These are phyloP conservation scores for Dryadomyces quercus-mongolicae DNA, from an alignment of 2,329 filamentous ascomycete species.

Conservation along the genomic window DNA sequence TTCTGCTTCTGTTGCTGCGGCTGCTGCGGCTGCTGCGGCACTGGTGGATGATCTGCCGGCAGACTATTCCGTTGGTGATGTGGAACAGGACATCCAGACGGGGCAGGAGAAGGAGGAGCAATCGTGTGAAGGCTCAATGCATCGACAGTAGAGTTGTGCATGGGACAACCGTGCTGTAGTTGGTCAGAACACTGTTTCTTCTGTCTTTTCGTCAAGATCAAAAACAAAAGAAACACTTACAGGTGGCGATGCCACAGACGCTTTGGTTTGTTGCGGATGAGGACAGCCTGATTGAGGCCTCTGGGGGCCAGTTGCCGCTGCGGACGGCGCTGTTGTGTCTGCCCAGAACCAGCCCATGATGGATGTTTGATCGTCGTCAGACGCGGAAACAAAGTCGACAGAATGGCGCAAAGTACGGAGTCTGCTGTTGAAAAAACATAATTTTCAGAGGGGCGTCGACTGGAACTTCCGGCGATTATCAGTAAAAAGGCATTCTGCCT, in stretches of 20 bases:
- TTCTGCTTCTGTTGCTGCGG: neutral
- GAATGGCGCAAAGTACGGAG: neutral
- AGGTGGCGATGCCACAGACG: neutral
- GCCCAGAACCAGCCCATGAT: conserved; percentile 55
- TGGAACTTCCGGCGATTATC: conserved; percentile 2
- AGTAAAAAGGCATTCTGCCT: conserved; percentile 6
- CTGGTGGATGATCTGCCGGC: neutral
- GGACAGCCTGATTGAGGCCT: neutral
- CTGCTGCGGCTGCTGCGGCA: conserved; percentile 16
- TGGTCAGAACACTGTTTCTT: too few species aligned
- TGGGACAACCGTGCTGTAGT: conserved; percentile 40
- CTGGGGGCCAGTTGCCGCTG: conserved; percentile 4
- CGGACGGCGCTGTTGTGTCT: conserved; percentile 27
- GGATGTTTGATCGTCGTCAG: neutral
- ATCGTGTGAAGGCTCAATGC: conserved; percentile 24
- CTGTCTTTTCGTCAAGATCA: too few species aligned
- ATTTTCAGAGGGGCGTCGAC: neutral
- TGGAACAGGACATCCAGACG: conserved; percentile 16
- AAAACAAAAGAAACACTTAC: neutral
- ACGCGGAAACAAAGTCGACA: neutral
- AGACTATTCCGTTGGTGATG: conserved; percentile 8
- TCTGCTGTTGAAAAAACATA: neutral
- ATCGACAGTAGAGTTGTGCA: conserved; percentile 42
- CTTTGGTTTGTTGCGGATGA: neutral
- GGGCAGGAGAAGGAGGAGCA: conserved; percentile 25